phyloP scores from a whole-genome alignment of 192 early-diverging fungal species.

The Pilaira anomala region DNA sequence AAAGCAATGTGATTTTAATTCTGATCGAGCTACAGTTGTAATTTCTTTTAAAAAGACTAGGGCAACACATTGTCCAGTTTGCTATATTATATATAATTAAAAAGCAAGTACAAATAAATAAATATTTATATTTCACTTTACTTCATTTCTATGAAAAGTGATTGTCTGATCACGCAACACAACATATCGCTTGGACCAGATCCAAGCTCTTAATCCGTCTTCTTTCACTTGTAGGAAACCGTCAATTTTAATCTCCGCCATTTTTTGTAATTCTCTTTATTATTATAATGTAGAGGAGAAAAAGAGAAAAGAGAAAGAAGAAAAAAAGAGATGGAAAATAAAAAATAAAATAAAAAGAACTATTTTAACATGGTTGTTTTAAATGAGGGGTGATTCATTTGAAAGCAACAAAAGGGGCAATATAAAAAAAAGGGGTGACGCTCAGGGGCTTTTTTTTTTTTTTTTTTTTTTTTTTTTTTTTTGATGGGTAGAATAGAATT shows the following conservation, averaged over 20 bases:
- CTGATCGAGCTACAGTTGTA: slow-evolving; percentile 78
- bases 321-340: slow-evolving; percentile 18
- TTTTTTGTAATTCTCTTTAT: neutral
- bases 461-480: no score
- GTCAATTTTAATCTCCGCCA: slow-evolving; percentile 62
- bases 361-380: neutral
- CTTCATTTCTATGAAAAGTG: slow-evolving; percentile 93
- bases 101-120: neutral
- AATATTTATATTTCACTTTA: slow-evolving; percentile 38
- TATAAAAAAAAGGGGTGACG: no score
- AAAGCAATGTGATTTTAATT: slow-evolving; percentile 90
- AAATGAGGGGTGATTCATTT: neutral
- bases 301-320: slow-evolving; percentile 11
- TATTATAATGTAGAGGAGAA: neutral
- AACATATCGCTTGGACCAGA: slow-evolving; percentile 95
- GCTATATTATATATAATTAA: slow-evolving; percentile 43
- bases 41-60: slow-evolving; percentile 93
- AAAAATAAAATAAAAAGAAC: neutral
- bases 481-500: no score
- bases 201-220: slow-evolving; percentile 83
- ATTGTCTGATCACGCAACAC: slow-evolving; percentile 85
- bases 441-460: no score
- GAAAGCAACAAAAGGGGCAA: no score
- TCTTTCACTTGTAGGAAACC: slow-evolving; percentile 89
- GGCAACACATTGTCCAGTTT: slow-evolving; percentile 80